Evolutionary conservation across 2,329 filamentous ascomycete species (phyloP).

Genomic region (Magnaporthales sp.): DNA sequence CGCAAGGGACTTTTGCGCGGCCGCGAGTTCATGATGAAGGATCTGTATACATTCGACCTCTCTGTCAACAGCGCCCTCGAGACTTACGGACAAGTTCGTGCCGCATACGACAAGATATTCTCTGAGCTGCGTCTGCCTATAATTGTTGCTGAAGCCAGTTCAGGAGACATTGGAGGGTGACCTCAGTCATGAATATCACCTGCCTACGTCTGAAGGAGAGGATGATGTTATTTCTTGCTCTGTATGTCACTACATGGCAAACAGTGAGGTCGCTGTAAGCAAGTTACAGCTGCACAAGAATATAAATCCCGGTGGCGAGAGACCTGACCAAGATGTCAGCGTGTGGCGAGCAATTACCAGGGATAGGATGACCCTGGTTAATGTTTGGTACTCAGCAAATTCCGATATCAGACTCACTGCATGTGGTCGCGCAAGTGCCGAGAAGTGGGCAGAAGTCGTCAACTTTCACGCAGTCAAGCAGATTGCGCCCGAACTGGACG

Average conservation of each 20-base stretch:
- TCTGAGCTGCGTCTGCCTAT: constrained; percentile 76
- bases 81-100: constrained; percentile 69
- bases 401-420: neutral
- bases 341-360: constrained; percentile 58
- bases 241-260: constrained; percentile 67
- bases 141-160: constrained; percentile 79
- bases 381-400: constrained; percentile 49
- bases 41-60: constrained; percentile 89
- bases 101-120: constrained; percentile 70
- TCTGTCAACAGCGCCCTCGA: constrained; percentile 58
- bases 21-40: constrained; percentile 95
- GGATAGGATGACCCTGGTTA: constrained; percentile 59
- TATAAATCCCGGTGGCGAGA: neutral
- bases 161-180: constrained; percentile 93
- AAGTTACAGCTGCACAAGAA: constrained; percentile 9
- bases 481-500: constrained; percentile 59
- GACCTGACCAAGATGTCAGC: constrained; percentile 11
- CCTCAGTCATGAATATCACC: constrained; percentile 91
- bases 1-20: constrained; percentile 80
- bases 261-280: constrained; percentile 71
- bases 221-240: constrained; percentile 74
- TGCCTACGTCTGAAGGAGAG: constrained; percentile 71
- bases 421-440: neutral
- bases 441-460: constrained; percentile 23
- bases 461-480: constrained; percentile 56